Evolutionary conservation across 345 rosid species (phyloP), one percentile per base, ranked within the genome.

Genomic region (Arabidopsis arenosa): DNA sequence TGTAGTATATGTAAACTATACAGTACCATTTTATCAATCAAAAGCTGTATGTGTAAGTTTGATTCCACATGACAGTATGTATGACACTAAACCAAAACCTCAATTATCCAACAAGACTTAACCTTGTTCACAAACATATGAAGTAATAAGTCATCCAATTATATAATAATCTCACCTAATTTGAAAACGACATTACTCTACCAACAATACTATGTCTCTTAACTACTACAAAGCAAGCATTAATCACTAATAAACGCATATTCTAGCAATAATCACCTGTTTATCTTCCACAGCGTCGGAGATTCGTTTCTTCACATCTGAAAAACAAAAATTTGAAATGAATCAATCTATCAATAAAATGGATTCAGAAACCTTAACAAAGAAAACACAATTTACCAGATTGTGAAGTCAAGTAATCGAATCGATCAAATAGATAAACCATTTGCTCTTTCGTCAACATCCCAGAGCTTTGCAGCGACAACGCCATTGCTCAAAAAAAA

Each of bases 221-320:
- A 65, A 3, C 23, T 30, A 9, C 32, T 13, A 32, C 18, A 14
- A 35, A 21, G 15, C 5, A 37, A 40, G 15, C 18, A 41, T 14
- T 9, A 68, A 2, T 26, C 75, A 60, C 35, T 37, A 11, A 49
- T 63, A 35, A 65, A 44, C 10, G 21, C 30, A 15, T 35, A 8
- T 14, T 9, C 13, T 0, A 41, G 15, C 36, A 45, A 68, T 30
- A 14, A 9, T n/a, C 21, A 82, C 98, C 88, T 90, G 93, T 69
- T 89, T 84, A 52, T 90, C 96, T 12, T 83, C 82, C 65, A 88
- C 94, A 23, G 95, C 96, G 14, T 90, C 97, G 4, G 85, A 84
- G 63, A 91, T 81, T 80, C 93, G 84, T 83, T 82, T 77, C 90
- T 91, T 94, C 60, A 91, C 89, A 82, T 88, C 97, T 91, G 69